Conservation (phyloP, 495 filamentous ascomycete species). For the Penicillium paradoxum region DNA sequence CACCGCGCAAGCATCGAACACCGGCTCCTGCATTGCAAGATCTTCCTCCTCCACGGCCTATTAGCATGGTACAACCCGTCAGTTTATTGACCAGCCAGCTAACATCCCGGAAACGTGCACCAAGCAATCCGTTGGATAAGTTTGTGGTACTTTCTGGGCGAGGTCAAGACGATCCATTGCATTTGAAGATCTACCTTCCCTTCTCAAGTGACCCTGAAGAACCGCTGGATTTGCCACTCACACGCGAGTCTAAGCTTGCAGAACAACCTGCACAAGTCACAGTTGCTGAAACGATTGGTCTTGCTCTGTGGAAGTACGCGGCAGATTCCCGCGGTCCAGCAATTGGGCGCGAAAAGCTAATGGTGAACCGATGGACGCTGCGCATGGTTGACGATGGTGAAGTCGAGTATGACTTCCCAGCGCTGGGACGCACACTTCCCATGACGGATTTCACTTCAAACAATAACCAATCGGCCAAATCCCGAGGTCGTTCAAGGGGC, state of each 20-base stretch:
- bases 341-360: conserved; percentile 63
- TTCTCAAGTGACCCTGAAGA: conserved; percentile 68
- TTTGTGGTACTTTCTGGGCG: conserved; percentile 86
- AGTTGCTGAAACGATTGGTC: conserved; percentile 85
- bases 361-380: conserved; percentile 88
- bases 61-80: conserved; percentile 75
- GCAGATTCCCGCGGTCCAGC: conserved; percentile 74
- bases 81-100: conserved; percentile 68
- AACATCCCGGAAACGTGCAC: conserved; percentile 73
- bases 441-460: conserved; percentile 86
- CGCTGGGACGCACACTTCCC: conserved; percentile 70
- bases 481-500: conserved; percentile 66
- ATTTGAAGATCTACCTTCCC: conserved; percentile 80
- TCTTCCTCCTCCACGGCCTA: conserved; percentile 86
- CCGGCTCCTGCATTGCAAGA: conserved; percentile 61
- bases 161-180: conserved; percentile 75
- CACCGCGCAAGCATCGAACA: conserved; percentile 56
- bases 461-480: conserved; percentile 64
- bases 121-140: conserved; percentile 73
- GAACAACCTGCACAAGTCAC: conserved; percentile 63
- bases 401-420: conserved; percentile 92
- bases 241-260: conserved; percentile 67
- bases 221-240: conserved; percentile 73
- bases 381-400: conserved; percentile 96
- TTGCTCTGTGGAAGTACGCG: conserved; percentile 80